Base-by-base conservation (phyloP, 176 grass and related monocot genomes). In the Metroxylon sagu region DNA sequence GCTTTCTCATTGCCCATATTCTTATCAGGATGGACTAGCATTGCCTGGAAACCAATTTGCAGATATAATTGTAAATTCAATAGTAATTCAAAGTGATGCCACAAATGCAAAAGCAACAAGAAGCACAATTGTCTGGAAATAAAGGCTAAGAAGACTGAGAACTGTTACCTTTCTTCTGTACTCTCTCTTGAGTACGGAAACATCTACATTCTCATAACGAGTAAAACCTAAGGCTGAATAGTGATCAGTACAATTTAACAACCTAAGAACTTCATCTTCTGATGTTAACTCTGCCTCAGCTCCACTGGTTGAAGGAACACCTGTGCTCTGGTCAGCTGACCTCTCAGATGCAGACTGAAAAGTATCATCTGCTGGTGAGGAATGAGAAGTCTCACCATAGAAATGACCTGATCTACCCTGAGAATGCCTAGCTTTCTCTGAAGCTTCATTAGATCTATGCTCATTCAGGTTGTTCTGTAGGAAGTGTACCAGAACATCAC, bases 21-120 rank as follows among this genome's bases (percentile, higher is more conserved):
- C 79, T 98, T 98, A 77, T 98, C 93, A 68, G 93, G 93, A 68
- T 98, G 93, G 57, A 98, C 93, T 72, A 98, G 76, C 93, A 98
- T 98, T 85, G 93, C 93, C 93, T 98, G 21, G 83, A 67, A 79
- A 91, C 69, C 62, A 88, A 76, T 29, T 29, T 52, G 16, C 48
- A 54, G 35, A 43, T 12, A 43, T 43, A 14, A 14, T 43, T 43
- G 8, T 43, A 43, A 43, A 43, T 0, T 43, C 35, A 43, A 12
- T 43, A 12, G 10, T 7, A 39, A 43, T 43, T 43, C 35, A 43
- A 43, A 43, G 14, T 3, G 10, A 43, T 43, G 2, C 10, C 14
- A 43, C 1, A 43, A 43, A 12, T 43, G 35, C 35, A 12, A 14
- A 12, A 43, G 8, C 12, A 43, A 43, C 35, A 43, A 12, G 8